A percentile compares a stretch with the other conserved stretches of the same genome.
phyloP scores from a whole-genome alignment of 1,139 yeast genomes.

The Yarrowia galli region DNA sequence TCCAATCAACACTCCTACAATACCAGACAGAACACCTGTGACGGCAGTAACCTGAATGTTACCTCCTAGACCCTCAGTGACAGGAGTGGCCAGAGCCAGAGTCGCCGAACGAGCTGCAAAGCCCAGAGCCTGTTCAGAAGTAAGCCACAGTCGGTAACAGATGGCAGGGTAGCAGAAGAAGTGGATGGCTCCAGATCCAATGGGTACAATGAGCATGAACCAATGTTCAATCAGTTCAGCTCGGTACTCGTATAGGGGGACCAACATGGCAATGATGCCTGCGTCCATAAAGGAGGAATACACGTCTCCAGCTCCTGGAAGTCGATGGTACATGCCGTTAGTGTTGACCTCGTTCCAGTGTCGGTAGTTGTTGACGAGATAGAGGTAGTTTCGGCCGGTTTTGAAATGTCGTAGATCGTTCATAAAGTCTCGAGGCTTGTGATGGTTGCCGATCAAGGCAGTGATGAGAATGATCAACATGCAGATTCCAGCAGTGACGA shows the following conservation, averaged over 20 bases:
- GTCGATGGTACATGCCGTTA: slow-evolving; percentile 46
- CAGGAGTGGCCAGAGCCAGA: slow-evolving; percentile 78
- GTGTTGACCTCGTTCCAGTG: slow-evolving; percentile 39
- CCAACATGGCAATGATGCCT: slow-evolving; percentile 74
- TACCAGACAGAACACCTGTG: slow-evolving; percentile 79
- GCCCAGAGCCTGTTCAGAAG: slow-evolving; percentile 67
- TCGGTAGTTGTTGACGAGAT: slow-evolving; percentile 55
- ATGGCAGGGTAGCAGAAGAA: slow-evolving; percentile 74
- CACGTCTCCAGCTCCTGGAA: slow-evolving; percentile 87
- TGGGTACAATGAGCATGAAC: slow-evolving; percentile 65
- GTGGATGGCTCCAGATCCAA: slow-evolving; percentile 63
- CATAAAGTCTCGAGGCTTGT: slow-evolving; percentile 52
- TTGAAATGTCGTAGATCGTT: slow-evolving; percentile 59
- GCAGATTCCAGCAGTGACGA: slow-evolving; percentile 68
- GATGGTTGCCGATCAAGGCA: slow-evolving; percentile 56
- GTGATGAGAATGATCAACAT: slow-evolving; percentile 68
- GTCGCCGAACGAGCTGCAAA: slow-evolving; percentile 85
- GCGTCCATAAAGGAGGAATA: slow-evolving; percentile 75
- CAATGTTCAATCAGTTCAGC: slow-evolving; percentile 67
- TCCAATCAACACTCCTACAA: slow-evolving; percentile 75
- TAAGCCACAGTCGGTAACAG: slow-evolving; percentile 69
- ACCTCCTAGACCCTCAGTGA: slow-evolving; percentile 69
- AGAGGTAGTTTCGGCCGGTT: slow-evolving; percentile 71
- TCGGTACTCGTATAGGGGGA: slow-evolving; percentile 81
- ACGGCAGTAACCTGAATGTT: slow-evolving; percentile 78